A percentile compares a stretch with the other conserved stretches of the same genome.
These are phyloP conservation scores for Mycena rebaudengoi DNA, from an alignment of 768 basidiomycete genomes.

Conservation along the genomic window DNA sequence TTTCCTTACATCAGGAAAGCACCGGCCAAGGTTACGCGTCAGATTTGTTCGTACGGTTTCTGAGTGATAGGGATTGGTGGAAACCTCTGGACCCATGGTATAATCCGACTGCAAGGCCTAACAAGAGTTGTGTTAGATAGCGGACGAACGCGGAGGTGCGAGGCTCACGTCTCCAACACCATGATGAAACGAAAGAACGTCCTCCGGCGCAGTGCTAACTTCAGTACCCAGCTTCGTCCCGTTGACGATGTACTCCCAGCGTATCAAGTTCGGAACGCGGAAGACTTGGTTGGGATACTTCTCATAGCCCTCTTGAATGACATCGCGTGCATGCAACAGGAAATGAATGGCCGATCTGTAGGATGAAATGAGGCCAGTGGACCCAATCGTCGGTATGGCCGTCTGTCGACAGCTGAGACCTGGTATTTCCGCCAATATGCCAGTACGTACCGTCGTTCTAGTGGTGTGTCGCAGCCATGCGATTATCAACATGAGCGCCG, in stretches of 20 bases:
- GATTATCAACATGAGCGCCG: too few relatives aligned
- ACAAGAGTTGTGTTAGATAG: background rate
- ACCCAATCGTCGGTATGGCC: too few relatives aligned
- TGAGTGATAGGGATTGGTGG: background rate
- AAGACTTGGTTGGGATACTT: background rate
- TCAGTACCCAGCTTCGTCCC: background rate
- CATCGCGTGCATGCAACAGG: background rate
- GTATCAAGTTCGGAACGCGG: background rate
- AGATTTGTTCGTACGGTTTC: background rate
- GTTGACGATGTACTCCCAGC: slow-evolving; percentile 5
- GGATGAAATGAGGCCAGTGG: background rate
- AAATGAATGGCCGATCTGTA: background rate
- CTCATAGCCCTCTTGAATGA: background rate
- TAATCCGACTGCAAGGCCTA: background rate
- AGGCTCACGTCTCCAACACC: background rate
- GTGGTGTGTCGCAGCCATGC: too few relatives aligned
- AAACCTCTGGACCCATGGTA: background rate
- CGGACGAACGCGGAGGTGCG: background rate
- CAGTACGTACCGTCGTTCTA: too few relatives aligned
- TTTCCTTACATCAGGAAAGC: background rate
- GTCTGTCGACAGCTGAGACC: too few relatives aligned
- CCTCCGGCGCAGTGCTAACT: background rate
- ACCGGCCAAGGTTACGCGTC: background rate
- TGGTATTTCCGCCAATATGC: too few relatives aligned
- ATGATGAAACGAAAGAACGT: background rate